Base-by-base conservation (phyloP, 176 grass and related monocot species). In the Thinopyrum elongatum region DNA sequence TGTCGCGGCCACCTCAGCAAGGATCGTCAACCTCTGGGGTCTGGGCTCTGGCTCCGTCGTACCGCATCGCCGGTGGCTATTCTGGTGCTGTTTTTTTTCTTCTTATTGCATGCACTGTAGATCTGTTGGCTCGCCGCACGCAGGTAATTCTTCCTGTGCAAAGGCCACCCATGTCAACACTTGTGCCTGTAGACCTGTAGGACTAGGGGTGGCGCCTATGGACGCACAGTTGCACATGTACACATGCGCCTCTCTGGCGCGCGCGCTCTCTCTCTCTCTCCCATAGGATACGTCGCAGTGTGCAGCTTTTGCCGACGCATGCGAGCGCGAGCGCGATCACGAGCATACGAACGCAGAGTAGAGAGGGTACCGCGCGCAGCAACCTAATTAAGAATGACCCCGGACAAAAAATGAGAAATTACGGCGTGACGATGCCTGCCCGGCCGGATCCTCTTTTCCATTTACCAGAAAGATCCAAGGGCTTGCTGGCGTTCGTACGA, bases 401-500 rank as follows among this genome's bases (percentile, higher is more conserved):
- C 38, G 38, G 67, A 38, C 67, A 70, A 70, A 5, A 5, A 38
- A 70, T 22, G 53, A 22, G 1, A 66, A 16, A 7, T 66, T 66
- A 70, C 67, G 67, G 67, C 65, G 26, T 10, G 23, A 25, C 59
- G 6, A 67, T 34, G 19, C 65, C 6, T 39, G 38, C 36, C 36
- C 28, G 62, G 5, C 31, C 35, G 28, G 77, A 30, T 65, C 38
- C 39, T 42, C 25, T 29, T 76, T 83, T 65, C 87, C 81, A 88
- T 79, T 84, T 79, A 63, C 81, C 81, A 60, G 53, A 84, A 88
- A 88, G 55, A 79, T 84, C 87, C 87, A 84, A 78, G 80, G 7
- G n/a, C 57, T 4, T 4, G 46, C 14, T 0, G 4, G 1, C 46
- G 14, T 16, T n/a, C n/a, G n/a, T n/a, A n/a, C n/a, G n/a, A 3